phyloP scores from a whole-genome alignment of 2,329 filamentous ascomycete species.

The Xylariaceae sp. region DNA sequence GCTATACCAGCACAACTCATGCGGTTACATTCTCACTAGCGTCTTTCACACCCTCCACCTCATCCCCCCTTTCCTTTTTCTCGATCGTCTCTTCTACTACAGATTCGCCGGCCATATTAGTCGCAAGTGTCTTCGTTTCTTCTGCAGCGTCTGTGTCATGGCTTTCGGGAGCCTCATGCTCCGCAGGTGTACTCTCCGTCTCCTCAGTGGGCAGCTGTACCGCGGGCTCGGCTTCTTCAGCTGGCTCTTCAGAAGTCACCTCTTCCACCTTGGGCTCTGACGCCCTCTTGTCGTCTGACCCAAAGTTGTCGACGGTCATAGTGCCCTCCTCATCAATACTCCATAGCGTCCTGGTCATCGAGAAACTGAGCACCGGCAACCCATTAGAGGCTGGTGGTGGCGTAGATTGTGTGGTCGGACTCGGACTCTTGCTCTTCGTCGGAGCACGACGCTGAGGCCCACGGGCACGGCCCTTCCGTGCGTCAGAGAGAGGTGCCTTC shows the following conservation, averaged over 20 bases:
- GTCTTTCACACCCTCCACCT: constrained; percentile 24
- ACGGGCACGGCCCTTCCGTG: constrained; percentile 82
- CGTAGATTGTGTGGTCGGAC: constrained; percentile 13
- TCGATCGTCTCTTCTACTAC: constrained; percentile 26
- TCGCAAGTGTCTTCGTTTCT: constrained; percentile 26
- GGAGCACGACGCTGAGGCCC: constrained; percentile 77
- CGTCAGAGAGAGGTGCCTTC: constrained; percentile 79
- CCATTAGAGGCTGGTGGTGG: constrained; percentile 28
- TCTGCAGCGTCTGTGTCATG: constrained; percentile 12
- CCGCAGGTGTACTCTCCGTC: constrained; percentile 5
- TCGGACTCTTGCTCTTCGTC: constrained; percentile 42
- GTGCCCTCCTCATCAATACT: constrained; percentile 49
- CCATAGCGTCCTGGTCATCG: constrained; percentile 44
- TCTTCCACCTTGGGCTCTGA: constrained; percentile 10
- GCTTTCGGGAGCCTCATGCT: constrained; percentile 7
- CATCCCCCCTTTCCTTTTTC: constrained; percentile 23
- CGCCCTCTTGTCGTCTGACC: constrained; percentile 4
- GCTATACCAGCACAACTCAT: no score
- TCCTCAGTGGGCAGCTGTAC: constrained; percentile 1
- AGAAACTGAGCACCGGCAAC: constrained; percentile 41
- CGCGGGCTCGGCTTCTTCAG: constrained; percentile 6
- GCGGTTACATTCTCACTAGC: constrained; percentile 17
- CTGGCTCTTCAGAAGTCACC: neutral
- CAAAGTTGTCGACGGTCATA: constrained; percentile 33
- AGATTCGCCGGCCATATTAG: constrained; percentile 28